Evolutionary conservation across 225 moss, liverwort and hornwort species (phyloP).

Genomic region (Polytrichum formosum): DNA sequence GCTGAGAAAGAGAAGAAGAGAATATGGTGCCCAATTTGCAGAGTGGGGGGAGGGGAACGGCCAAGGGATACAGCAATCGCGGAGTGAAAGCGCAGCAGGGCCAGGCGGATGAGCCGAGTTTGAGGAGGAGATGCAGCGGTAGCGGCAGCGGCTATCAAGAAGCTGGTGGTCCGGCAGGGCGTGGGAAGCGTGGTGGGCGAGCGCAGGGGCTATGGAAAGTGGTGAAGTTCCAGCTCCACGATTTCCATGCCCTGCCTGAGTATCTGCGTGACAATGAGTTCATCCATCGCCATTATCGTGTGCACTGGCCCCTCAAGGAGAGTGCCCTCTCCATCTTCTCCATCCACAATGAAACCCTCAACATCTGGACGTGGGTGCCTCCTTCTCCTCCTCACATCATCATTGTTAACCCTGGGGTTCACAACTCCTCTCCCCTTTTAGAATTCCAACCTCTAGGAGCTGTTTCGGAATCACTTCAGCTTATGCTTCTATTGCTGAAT

Average conservation of each 20-base stretch:
- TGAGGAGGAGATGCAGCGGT: not conserved
- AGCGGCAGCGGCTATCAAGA: too few relatives aligned
- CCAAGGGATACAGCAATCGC: too few relatives aligned
- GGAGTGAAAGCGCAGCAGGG: not conserved
- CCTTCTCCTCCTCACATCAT: not conserved
- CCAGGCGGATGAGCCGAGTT: not conserved
- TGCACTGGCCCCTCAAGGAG: slow-evolving; percentile 7
- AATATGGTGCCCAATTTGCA: too few relatives aligned
- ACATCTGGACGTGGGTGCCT: slow-evolving; percentile 12
- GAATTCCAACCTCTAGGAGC: too few relatives aligned
- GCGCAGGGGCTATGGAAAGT: slow-evolving; percentile 4
- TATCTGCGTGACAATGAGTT: slow-evolving; percentile 13
- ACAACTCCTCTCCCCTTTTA: too few relatives aligned
- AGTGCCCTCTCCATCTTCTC: slow-evolving; percentile 12
- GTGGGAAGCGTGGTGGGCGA: not conserved
- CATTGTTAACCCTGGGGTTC: too few relatives aligned
- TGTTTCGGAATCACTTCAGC: not conserved
- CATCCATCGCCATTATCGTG: slow-evolving; percentile 8
- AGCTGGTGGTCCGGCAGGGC: too few relatives aligned
- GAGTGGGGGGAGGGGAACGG: too few relatives aligned
- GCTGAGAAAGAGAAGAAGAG: too few relatives aligned
- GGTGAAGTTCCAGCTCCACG: slow-evolving; percentile 4
- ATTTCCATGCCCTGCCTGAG: slow-evolving; percentile 9
- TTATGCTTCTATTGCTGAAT: not conserved
- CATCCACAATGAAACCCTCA: slow-evolving; percentile 1